Percentiles rank a stretch among this genome's conserved stretches.
Conservation (phyloP, 805 yeast genomes). For the Hanseniaspora lindneri region DNA sequence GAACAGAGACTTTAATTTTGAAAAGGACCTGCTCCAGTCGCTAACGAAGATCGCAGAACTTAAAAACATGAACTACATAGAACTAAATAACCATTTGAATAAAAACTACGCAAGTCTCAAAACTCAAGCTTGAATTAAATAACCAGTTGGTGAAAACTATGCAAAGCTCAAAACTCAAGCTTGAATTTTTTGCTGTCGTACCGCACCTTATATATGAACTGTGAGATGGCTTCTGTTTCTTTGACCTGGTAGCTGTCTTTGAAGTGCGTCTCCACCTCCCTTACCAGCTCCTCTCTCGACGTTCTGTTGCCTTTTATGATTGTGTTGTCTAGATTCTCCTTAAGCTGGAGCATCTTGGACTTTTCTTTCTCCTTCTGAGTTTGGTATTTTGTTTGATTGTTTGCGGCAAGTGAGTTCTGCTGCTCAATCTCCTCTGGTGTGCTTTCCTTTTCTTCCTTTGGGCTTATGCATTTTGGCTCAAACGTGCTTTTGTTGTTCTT, state of each 20-base stretch:
- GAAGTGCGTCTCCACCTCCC: slow-evolving; percentile 58
- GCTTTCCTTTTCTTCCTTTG: background rate
- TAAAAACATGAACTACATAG: background rate
- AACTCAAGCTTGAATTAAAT: slow-evolving; percentile 26
- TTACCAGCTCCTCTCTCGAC: slow-evolving; percentile 48
- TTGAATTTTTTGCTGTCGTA: slow-evolving; percentile 45
- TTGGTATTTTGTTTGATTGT: background rate
- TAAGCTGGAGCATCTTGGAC: background rate
- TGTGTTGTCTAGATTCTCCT: slow-evolving; percentile 5
- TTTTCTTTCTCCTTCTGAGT: slow-evolving; percentile 18
- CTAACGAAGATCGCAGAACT: background rate
- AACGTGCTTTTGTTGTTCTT: slow-evolving; percentile 21
- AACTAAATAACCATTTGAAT: slow-evolving; percentile 1
- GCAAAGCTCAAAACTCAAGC: slow-evolving; percentile 26
- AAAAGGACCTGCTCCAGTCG: slow-evolving; percentile 1
- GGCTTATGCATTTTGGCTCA: slow-evolving; percentile 19
- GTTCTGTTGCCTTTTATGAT: slow-evolving; percentile 29
- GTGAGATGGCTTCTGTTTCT: slow-evolving; percentile 79
- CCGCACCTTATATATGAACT: slow-evolving; percentile 73
- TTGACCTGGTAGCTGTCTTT: slow-evolving; percentile 39
- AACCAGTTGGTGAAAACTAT: slow-evolving; percentile 3
- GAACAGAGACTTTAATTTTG: slow-evolving; percentile 14
- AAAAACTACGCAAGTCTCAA: background rate
- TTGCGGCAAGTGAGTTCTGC: background rate
- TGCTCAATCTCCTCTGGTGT: background rate